A percentile compares a stretch with the other conserved stretches of the same genome.
Evolutionary conservation across 768 basidiomycete genomes (phyloP).

Genomic region (Podaxis carcinomalis): DNA sequence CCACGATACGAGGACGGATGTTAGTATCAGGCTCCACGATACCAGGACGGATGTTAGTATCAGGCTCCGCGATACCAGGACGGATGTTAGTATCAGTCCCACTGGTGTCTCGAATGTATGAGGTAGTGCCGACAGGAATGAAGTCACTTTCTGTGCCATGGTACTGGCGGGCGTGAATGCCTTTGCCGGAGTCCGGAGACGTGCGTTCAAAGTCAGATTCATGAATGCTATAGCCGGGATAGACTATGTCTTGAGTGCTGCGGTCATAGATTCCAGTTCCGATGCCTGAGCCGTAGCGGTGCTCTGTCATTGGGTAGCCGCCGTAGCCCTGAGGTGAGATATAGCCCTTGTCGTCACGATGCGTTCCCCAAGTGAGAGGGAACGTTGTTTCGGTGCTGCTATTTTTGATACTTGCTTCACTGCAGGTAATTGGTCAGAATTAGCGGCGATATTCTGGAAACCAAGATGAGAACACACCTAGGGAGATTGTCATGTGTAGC

Average conservation of each 20-base stretch:
- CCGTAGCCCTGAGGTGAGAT: neutral
- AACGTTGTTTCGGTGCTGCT: neutral
- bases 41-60: too few species aligned
- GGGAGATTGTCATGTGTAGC: neutral
- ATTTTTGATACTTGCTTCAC: neutral
- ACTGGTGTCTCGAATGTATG: neutral
- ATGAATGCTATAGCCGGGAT: neutral
- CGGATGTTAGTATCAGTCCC: neutral
- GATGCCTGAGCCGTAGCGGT: neutral
- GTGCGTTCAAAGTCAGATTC: neutral
- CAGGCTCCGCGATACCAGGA: too few species aligned
- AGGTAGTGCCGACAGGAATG: neutral
- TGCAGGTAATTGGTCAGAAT: neutral
- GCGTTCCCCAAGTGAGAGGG: neutral
- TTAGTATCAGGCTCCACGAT: neutral
- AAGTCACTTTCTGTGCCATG: neutral
- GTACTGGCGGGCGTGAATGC: constrained; percentile 1
- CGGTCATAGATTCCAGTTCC: neutral
- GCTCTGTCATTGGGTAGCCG: neutral
- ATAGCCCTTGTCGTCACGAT: neutral
- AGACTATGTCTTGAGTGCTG: neutral
- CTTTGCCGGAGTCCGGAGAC: neutral
- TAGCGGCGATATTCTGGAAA: neutral
- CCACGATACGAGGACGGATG: too few species aligned
- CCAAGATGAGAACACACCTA: neutral